Evolutionary conservation across 2,329 filamentous ascomycete genomes (phyloP).

Genomic region (Aureobasidium sp.): DNA sequence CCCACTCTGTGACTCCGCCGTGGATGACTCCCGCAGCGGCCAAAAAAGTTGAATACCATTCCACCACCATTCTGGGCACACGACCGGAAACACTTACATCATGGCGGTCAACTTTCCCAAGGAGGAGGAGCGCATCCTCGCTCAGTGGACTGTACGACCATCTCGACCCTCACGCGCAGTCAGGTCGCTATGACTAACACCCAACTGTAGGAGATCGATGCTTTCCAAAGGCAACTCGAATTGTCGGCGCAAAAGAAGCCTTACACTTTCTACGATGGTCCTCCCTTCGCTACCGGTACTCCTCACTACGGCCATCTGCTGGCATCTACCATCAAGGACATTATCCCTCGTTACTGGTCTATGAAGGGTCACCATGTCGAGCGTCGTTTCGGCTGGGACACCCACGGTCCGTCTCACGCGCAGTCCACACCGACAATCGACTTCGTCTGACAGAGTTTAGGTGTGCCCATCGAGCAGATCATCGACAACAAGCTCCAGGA

Average conservation of each 20-base stretch:
- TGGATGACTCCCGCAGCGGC: neutral
- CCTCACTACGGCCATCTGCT: conserved; percentile 70
- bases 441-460: conserved; percentile 94
- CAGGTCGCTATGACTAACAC: neutral
- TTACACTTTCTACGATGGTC: conserved; percentile 87
- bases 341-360: conserved; percentile 92
- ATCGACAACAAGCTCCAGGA: conserved; percentile 73
- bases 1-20: neutral
- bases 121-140: conserved; percentile 78
- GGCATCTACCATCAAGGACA: conserved; percentile 93
- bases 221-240: conserved; percentile 81
- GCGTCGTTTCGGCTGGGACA: conserved; percentile 91
- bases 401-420: conserved; percentile 52
- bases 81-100: neutral
- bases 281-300: conserved; percentile 47
- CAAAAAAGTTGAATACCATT: conserved; percentile 5
- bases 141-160: conserved; percentile 58
- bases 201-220: conserved; percentile 58
- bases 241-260: conserved; percentile 72
- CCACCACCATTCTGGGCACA: neutral
- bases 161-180: neutral
- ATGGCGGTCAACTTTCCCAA: conserved; percentile 91
- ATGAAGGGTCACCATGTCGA: conserved; percentile 95
- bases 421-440: conserved; percentile 65
- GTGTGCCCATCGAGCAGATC: conserved; percentile 90